Percentiles rank a stretch among this genome's conserved stretches.
Conservation (phyloP, 2,329 filamentous ascomycete genomes). For the Hypoxylon sp. region DNA sequence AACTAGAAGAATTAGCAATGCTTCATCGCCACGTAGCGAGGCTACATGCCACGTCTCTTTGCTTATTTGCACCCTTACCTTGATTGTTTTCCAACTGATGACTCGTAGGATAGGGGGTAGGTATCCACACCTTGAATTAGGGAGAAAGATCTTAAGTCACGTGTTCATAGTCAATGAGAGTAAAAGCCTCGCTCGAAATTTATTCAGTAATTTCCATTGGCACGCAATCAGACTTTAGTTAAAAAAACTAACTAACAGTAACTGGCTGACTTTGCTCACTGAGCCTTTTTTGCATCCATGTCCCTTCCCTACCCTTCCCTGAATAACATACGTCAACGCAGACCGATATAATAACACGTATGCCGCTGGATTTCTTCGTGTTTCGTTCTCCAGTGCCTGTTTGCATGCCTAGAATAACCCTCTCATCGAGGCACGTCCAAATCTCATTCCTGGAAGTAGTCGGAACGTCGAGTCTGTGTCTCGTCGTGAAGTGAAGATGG, state of each 20-base stretch:
- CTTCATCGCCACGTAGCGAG: constrained; percentile 24
- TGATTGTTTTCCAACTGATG: too few relatives aligned
- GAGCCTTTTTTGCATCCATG: constrained; percentile 2
- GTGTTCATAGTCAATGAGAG: neutral
- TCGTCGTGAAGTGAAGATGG: too few relatives aligned
- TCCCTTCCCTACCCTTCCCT: constrained; percentile 1
- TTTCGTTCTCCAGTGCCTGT: too few relatives aligned
- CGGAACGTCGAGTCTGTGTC: too few relatives aligned
- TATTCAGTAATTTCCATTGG: constrained; percentile 20
- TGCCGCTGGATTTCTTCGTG: too few relatives aligned
- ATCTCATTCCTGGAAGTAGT: too few relatives aligned
- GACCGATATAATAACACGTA: neutral
- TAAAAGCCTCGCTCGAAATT: neutral
- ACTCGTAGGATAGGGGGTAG: too few relatives aligned
- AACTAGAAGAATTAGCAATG: constrained; percentile 3
- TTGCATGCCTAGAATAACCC: too few relatives aligned
- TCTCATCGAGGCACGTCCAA: too few relatives aligned
- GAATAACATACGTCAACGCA: neutral
- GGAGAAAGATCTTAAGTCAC: too few relatives aligned
- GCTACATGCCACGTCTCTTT: constrained; percentile 19
- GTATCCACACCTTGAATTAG: too few relatives aligned
- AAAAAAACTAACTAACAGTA: constrained; percentile 5
- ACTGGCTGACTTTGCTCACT: neutral
- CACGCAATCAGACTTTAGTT: neutral
- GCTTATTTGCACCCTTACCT: too few relatives aligned